Base-by-base conservation (phyloP, 139 green algal species). In the Asterochloris sp. region DNA sequence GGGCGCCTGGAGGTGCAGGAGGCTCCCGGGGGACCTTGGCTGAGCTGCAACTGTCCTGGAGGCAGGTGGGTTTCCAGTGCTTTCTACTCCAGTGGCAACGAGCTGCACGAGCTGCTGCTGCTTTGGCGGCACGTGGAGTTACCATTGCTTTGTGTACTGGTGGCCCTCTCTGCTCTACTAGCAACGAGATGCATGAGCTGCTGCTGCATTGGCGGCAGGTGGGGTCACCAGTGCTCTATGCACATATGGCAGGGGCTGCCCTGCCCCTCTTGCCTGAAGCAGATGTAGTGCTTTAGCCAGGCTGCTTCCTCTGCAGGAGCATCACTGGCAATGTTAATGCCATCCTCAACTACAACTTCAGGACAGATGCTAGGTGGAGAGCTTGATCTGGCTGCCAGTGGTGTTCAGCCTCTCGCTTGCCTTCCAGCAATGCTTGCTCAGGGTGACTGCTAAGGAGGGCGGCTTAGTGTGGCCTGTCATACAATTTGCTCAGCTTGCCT, bases 311-410 rank as follows among this genome's bases (percentile, higher is more conserved):
- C 60, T 28, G 86, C 64, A 28, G 69, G 79, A 60, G 23, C 80
- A 93, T 95, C 47, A 78, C 92, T n/a, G 91, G 92, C 11, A 85
- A 95, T 73, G 78, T 92, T 26, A 63, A 64, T 0, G 73, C 76
- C 29, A 86, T 96, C n/a, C 29, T 82, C 16, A 38, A 68, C 0
- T 84, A 88, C 19, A 67, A n/a, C 24, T 89, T 96, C 27, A 67
- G 82, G 13, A 90, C 54, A n/a, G 80, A 89, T 62, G 82, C 88
- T 24, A 79, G 79, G 69, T 66, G 73, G 71, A n/a, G 28, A 69
- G 12, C 67, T 76, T 19, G 13, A 62, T 73, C 21, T 68, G 68
- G 38, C 63, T n/a, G 68, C 62, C 24, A 69, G 60, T 71, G 63
- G 78, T 78, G 67, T 71, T n/a, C 67, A 78, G 26, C 74, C 47